phyloP scores from a whole-genome alignment of 805 yeast species.

The Brettanomyces sp. region DNA sequence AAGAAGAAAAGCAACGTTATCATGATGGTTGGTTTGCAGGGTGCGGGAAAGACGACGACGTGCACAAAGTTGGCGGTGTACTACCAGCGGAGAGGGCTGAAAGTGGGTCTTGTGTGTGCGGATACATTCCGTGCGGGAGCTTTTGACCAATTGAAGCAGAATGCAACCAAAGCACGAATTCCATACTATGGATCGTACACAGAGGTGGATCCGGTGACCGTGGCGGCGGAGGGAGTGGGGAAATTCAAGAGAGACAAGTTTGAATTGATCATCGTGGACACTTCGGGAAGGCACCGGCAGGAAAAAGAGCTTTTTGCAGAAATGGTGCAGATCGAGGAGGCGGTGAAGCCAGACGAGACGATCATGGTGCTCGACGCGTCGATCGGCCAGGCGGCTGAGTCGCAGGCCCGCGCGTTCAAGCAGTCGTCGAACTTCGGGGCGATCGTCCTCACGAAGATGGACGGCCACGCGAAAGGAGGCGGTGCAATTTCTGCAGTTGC shows the following conservation, averaged over 20 bases:
- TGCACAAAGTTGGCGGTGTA: slow-evolving; percentile 95
- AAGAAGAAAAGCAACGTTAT: slow-evolving; percentile 72
- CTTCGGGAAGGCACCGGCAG: slow-evolving; percentile 96
- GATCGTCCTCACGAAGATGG: slow-evolving; percentile 90
- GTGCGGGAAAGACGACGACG: slow-evolving; percentile 97
- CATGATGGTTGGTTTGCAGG: slow-evolving; percentile 98
- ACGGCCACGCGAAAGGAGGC: slow-evolving; percentile 98
- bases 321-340: slow-evolving; percentile 86
- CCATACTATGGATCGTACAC: slow-evolving; percentile 94
- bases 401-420: slow-evolving; percentile 89
- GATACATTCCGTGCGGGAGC: slow-evolving; percentile 99
- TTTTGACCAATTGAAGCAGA: slow-evolving; percentile 94
- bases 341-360: slow-evolving; percentile 89
- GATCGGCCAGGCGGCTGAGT: slow-evolving; percentile 97
- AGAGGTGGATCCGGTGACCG: slow-evolving; percentile 91
- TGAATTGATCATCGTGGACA: slow-evolving; percentile 90
- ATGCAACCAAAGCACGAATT: slow-evolving; percentile 89
- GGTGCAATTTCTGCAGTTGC: slow-evolving; percentile 99
- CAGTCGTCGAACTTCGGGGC: slow-evolving; percentile 92
- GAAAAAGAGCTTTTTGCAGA: slow-evolving; percentile 86
- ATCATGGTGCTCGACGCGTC: slow-evolving; percentile 97
- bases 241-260: slow-evolving; percentile 86
- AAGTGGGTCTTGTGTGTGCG: slow-evolving; percentile 95
- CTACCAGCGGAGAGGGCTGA: slow-evolving; percentile 86
- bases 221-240: slow-evolving; percentile 84